phyloP scores from a whole-genome alignment of 2,329 filamentous ascomycete species.

The Ceratocystis colombiana region DNA sequence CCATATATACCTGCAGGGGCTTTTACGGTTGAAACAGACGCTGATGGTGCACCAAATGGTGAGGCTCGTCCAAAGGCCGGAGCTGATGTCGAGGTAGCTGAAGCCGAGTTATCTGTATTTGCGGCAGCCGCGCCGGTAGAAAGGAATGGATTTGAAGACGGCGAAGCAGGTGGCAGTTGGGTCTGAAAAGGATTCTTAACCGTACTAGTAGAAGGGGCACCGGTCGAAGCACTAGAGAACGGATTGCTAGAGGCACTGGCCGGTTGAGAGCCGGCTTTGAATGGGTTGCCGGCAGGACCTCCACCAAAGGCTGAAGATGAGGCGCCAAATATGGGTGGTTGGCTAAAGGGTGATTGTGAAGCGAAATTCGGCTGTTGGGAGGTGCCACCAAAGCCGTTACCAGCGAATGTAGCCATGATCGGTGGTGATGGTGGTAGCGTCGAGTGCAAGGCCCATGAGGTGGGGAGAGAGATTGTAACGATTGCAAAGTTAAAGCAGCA shows the following conservation, averaged over 20 bases:
- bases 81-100: slow-evolving; percentile 10
- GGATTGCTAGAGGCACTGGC: slow-evolving; percentile 17
- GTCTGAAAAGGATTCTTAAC: slow-evolving; percentile 21
- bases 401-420: slow-evolving; percentile 23
- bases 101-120: slow-evolving; percentile 1
- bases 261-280: slow-evolving; percentile 9
- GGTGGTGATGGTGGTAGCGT: slow-evolving; percentile 13
- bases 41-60: slow-evolving; percentile 19
- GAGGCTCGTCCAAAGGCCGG: slow-evolving; percentile 19
- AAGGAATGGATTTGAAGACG: slow-evolving; percentile 20
- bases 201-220: not conserved
- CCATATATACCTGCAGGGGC: slow-evolving; percentile 18
- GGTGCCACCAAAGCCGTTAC: slow-evolving; percentile 22
- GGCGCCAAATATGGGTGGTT: slow-evolving; percentile 9
- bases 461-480: not conserved
- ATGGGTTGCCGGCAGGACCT: slow-evolving; percentile 14
- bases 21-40: not conserved
- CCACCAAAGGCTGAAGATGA: not conserved
- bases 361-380: slow-evolving; percentile 13
- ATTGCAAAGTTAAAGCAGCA: not conserved
- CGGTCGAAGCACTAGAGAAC: slow-evolving; percentile 10
- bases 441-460: slow-evolving; percentile 1
- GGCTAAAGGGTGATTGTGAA: slow-evolving; percentile 23
- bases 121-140: not conserved
- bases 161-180: slow-evolving; percentile 5